Percentiles rank a stretch among this genome's conserved stretches.
Evolutionary conservation across 805 yeast species (phyloP).

Genomic region (Candida argentea): DNA sequence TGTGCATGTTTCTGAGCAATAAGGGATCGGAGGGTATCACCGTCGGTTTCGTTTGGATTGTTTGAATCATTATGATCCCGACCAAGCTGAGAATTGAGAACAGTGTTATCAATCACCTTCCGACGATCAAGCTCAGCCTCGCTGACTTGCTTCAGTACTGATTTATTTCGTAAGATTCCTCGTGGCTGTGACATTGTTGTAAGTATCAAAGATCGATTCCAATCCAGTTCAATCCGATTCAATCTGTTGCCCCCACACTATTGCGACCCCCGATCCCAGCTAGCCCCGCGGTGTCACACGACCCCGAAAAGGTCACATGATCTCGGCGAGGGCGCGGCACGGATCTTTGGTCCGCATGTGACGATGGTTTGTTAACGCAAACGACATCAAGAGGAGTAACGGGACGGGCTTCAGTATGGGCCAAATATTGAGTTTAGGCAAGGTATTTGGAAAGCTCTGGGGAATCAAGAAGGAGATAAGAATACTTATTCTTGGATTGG

Average conservation of each 20-base stretch:
- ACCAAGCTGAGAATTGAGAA: conserved; percentile 52
- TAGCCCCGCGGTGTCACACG: no score
- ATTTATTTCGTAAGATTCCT: conserved; percentile 48
- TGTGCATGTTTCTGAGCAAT: conserved; percentile 25
- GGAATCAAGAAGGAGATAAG: conserved; percentile 83
- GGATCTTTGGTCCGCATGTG: no score
- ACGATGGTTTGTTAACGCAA: conserved; percentile 1
- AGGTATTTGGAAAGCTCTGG: conserved; percentile 81
- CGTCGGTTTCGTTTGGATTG: conserved; percentile 24
- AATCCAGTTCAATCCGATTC: no score
- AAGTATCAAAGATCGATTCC: no score
- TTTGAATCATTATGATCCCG: no score
- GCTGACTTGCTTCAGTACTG: conserved; percentile 4
- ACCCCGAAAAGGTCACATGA: no score
- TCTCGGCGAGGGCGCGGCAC: no score
- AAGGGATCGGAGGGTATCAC: conserved; percentile 38
- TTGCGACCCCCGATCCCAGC: no score
- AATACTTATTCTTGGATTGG: conserved; percentile 81
- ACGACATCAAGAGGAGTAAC: conserved; percentile 1
- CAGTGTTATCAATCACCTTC: conserved; percentile 72
- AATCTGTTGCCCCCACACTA: no score
- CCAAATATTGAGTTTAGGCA: conserved; percentile 65
- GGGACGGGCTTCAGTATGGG: conserved; percentile 61
- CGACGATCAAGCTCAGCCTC: conserved; percentile 40
- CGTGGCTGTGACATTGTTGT: no score